Evolutionary conservation across 2,329 filamentous ascomycete species (phyloP).

Genomic region (Fonsecaea multimorphosa): DNA sequence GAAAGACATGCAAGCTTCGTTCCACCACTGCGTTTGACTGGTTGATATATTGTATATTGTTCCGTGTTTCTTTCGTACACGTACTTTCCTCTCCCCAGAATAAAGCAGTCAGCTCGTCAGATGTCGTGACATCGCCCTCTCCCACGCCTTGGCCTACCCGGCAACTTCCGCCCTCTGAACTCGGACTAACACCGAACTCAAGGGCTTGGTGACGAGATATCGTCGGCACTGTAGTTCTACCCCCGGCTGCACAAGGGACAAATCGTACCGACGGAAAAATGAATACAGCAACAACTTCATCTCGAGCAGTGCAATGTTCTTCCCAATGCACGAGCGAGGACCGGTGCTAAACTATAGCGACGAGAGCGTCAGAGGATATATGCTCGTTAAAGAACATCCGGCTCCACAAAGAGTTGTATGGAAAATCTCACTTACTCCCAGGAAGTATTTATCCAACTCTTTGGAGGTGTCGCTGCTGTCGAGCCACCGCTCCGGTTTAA

Average conservation of each 20-base stretch:
- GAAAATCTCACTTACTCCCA: background rate
- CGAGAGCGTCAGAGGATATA: background rate
- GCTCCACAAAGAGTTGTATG: background rate
- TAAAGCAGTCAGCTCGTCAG: background rate
- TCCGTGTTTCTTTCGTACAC: too few species aligned
- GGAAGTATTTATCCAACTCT: background rate
- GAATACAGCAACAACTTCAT: background rate
- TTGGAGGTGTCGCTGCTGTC: background rate
- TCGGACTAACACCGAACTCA: background rate
- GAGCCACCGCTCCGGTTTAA: background rate
- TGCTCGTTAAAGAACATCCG: background rate
- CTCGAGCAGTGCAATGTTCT: background rate
- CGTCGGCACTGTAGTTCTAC: background rate
- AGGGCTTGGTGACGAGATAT: background rate
- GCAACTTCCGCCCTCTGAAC: background rate
- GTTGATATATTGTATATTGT: background rate
- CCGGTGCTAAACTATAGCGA: background rate
- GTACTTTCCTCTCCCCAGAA: conserved; percentile 1
- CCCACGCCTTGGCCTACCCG: too few species aligned
- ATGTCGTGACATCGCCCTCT: background rate
- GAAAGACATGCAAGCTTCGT: too few species aligned
- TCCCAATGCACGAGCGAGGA: background rate
- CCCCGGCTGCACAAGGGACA: background rate
- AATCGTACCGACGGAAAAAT: background rate
- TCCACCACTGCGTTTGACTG: too few species aligned